Evolutionary conservation across 2,329 filamentous ascomycete species (phyloP), one percentile per base, ranked within the genome.

Genomic region (Zymoseptoria crescenta): DNA sequence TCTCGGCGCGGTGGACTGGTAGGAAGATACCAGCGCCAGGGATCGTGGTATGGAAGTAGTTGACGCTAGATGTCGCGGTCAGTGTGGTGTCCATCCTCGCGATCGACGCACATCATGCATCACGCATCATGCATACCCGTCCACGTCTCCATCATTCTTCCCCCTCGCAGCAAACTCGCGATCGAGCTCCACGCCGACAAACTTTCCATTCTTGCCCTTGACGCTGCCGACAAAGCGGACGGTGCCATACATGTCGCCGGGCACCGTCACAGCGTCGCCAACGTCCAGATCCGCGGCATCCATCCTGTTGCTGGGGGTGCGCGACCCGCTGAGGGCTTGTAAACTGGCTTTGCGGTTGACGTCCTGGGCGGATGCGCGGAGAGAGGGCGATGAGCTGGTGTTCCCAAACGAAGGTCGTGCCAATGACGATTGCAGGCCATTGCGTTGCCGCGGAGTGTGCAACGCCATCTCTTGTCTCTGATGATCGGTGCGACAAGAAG

Each of bases 91-190:
- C 53, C 19, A 10, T 13, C 24, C 8, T 24, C 2, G 24, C 24
- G 4, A 24, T n/a, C 41, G 21, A 50, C 19, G 8, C 27, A 49
- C 2, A 19, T 48, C 41, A 16, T 55, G 54, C 5, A 16, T n/a
- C n/a, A n/a, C 27, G 9, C 41, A 8, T 49, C 10, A 21, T 28
- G 19, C 63, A 29, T 81, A 93, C 89, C 93, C 94, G 67, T 97
- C 93, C 57, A 97, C 94, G 74, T 96, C 92, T 64, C 94, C 94
- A 69, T 84, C 95, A 72, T 99, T 99, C 80, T 99, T 99, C 35
- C 94, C 94, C 71, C 88, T 84, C 55, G 81, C 75, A 35, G 91
- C 89, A 77, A 87, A 95, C 66, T 96, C 89, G 56, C 83, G 79
- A 68, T 87, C 85, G 63, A 99, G 80, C 75, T 99, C 94, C 41